Base-by-base conservation (phyloP, 768 basidiomycete species). In the Leccinellum rugosiceps region DNA sequence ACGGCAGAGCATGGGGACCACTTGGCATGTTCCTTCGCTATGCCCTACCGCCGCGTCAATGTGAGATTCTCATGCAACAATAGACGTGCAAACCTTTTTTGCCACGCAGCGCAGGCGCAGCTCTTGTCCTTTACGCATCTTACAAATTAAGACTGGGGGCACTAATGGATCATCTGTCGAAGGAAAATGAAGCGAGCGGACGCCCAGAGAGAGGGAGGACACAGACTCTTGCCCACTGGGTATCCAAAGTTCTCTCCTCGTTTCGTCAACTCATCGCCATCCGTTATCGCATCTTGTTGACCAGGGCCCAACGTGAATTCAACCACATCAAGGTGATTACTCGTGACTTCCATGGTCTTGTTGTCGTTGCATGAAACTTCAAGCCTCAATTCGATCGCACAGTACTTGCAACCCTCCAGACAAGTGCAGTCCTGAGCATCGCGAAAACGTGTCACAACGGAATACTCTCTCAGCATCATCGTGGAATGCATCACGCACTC, bases 21-120 rank as follows among this genome's bases (percentile, higher is more conserved):
- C 75, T 99, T 99, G 13, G 97, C 94, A 69, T 99, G 97, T 71
- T 97, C 94, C 78, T 98, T 98, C 4, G 96, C 94, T 58, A 97
- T 88, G 43, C 96, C 96, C 96, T 98, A 66, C n/a, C 34, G 45
- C 21, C 21, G 14, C 31, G 23, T 21, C 53, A 30, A 43, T 47
- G 57, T 56, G 23, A 35, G 47, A 34, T 30, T 52, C 28, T 30
- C 31, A 23, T 6, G 21, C 17, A 32, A 19, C 61, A 26, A 52
- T 45, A 45, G 32, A 56, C 21, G 30, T 10, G 61, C 77, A n/a
- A 53, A 92, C 95, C 84, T 97, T 98, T 74, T 94, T 94, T 5
- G 95, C 97, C 47, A 88, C 84, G 69, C 96, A 98, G 43, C 81
- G 80, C 56, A 95, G 65, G 66, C 83, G 88, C 26, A 99, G 76